Evolutionary conservation across 2,329 filamentous ascomycete species (phyloP), one percentile per base, ranked within the genome.

Genomic region (Sclerotinia sclerotiorum): DNA sequence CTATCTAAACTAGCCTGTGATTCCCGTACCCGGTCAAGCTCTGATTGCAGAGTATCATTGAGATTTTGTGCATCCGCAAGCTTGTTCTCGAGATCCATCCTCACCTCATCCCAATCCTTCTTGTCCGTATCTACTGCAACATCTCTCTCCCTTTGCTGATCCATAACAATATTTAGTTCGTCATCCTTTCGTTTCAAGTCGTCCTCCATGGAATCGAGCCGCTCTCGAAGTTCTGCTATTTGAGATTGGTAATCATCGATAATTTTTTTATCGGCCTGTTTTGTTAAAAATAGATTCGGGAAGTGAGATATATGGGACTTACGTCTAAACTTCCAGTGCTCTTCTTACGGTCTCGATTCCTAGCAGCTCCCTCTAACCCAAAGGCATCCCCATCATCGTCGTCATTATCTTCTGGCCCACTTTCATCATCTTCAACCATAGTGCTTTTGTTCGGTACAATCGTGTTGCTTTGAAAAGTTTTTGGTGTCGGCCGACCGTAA

Each of bases 361-460:
- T 72, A 42, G 77, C 73, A 58, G 75, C 74, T 61, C 74, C 70
- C 73, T 88, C 87, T 51, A 90, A 76, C 21, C 85, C 86, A 77
- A 91, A 91, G 2, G 86, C 84, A 76, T 89, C 87, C 67, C 84
- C 86, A 67, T 89, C 92, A 73, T 96, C 93, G 72, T 97, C 94
- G 77, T 98, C 94, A 78, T 98, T 95, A 61, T 86, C 87, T 21
- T 86, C 85, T 27, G 80, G 81, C 27, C 83, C 84, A 68, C 81
- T 82, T 69, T 97, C 93, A 72, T 97, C 94, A 77, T 98, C 95
- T 79, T 99, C 95, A 1, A 98, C 88, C 89, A 98, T 94, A 0
- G 92, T 97, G 76, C 94, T 97, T 81, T 98, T 99, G 78, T 97
- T 98, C 0, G 95, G 95, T 44, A 98, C 91, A 75, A 98, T 97